phyloP scores from a whole-genome alignment of 352 stramenopile species.

The Pythium dissotocum region DNA sequence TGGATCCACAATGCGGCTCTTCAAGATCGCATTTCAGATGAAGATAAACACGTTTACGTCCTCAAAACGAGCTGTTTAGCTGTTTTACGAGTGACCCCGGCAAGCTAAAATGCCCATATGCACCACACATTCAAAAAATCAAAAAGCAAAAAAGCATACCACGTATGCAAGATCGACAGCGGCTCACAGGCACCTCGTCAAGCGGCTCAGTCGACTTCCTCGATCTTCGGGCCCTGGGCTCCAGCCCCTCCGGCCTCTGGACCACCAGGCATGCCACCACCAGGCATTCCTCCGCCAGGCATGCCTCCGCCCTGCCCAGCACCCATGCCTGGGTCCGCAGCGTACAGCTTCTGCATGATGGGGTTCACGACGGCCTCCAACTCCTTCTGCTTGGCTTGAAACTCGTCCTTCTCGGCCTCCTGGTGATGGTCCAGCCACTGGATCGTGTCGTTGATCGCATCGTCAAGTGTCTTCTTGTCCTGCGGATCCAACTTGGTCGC shows the following conservation, averaged over 20 bases:
- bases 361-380: conserved; percentile 86
- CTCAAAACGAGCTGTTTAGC: not conserved
- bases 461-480: conserved; percentile 88
- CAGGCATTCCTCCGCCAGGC: conserved; percentile 27
- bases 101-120: too few species aligned
- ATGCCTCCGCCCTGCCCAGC: conserved; percentile 36
- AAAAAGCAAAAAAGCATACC: too few species aligned
- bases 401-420: conserved; percentile 78
- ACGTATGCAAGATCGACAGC: too few species aligned
- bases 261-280: conserved; percentile 24
- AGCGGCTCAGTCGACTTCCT: conserved; percentile 59
- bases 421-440: conserved; percentile 97
- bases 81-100: too few species aligned
- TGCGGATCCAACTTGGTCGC: conserved; percentile 84
- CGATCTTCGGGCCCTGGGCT: conserved; percentile 61
- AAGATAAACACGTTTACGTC: conserved; percentile 12
- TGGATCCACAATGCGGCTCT: not conserved
- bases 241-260: conserved; percentile 24
- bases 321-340: conserved; percentile 34
- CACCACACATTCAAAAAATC: too few species aligned
- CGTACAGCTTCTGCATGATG: conserved; percentile 87
- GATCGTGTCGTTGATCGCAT: conserved; percentile 95
- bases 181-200: too few species aligned
- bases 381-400: conserved; percentile 91
- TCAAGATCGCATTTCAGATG: conserved; percentile 14